phyloP scores from a whole-genome alignment of 768 basidiomycete species.

The Tylopilus rubrobrunneus region DNA sequence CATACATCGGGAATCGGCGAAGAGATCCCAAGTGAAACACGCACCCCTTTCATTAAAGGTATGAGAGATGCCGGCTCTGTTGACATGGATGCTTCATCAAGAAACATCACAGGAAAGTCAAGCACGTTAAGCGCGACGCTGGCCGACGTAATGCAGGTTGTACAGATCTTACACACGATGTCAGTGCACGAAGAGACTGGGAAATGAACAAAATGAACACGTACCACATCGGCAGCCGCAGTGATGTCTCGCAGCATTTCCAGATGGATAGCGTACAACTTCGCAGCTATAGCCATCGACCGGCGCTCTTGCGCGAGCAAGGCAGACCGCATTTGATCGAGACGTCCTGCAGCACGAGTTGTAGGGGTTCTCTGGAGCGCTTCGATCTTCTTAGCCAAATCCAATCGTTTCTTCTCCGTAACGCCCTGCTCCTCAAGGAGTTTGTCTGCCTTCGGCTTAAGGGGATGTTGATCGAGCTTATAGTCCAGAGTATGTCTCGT shows the following conservation, averaged over 20 bases:
- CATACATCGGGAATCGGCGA: slow-evolving; percentile 10
- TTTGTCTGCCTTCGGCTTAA: slow-evolving; percentile 41
- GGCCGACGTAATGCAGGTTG: slow-evolving; percentile 81
- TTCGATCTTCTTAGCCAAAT: slow-evolving; percentile 26
- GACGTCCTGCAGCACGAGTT: slow-evolving; percentile 13
- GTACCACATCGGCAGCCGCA: slow-evolving; percentile 67
- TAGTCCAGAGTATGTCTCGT: slow-evolving; percentile 57
- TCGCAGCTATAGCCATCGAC: slow-evolving; percentile 34
- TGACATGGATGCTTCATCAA: slow-evolving; percentile 96
- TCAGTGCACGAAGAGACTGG: slow-evolving; percentile 3
- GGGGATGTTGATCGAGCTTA: slow-evolving; percentile 59
- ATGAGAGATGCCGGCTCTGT: slow-evolving; percentile 91
- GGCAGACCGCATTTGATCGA: slow-evolving; percentile 29
- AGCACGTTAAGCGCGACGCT: slow-evolving; percentile 58
- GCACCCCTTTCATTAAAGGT: slow-evolving; percentile 90
- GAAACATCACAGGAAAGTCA: slow-evolving; percentile 90
- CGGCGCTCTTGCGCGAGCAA: slow-evolving; percentile 29
- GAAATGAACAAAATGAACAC: slow-evolving; percentile 25
- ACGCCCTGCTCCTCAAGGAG: slow-evolving; percentile 38
- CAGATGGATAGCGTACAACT: slow-evolving; percentile 53
- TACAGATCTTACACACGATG: slow-evolving; percentile 59
- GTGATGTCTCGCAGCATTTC: slow-evolving; percentile 63
- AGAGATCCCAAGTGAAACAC: slow-evolving; percentile 31
- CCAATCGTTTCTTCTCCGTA: slow-evolving; percentile 21
- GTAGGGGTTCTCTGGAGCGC: slow-evolving; percentile 15